Percentiles rank a stretch among this genome's conserved stretches.
Evolutionary conservation across 2,329 filamentous ascomycete species (phyloP).

Genomic region (Stromatinia cepivora): DNA sequence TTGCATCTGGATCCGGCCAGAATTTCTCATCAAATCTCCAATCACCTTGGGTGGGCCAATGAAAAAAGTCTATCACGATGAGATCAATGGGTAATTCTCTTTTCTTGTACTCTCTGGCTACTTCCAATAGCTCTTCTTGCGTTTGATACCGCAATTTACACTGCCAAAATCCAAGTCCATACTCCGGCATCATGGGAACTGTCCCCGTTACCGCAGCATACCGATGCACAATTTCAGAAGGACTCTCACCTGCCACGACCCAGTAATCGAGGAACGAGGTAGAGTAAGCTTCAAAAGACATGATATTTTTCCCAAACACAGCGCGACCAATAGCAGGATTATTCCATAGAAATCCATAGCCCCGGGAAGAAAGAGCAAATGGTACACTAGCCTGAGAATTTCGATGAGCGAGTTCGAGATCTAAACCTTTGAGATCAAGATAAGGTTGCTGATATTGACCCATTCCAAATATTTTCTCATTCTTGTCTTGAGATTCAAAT

Average conservation of each 20-base stretch:
- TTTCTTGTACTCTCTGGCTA: constrained; percentile 59
- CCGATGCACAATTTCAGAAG: constrained; percentile 55
- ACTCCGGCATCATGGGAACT: constrained; percentile 68
- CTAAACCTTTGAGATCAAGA: constrained; percentile 62
- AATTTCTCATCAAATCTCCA: constrained; percentile 65
- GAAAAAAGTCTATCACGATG: constrained; percentile 69
- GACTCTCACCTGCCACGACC: constrained; percentile 59
- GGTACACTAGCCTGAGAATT: constrained; percentile 67
- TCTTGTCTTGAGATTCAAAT: constrained; percentile 54
- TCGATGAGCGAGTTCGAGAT: constrained; percentile 64
- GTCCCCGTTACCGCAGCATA: constrained; percentile 59
- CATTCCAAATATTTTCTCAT: constrained; percentile 68
- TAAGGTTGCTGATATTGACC: constrained; percentile 66
- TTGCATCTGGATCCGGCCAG: constrained; percentile 65
- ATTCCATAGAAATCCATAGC: constrained; percentile 67
- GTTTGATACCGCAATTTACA: constrained; percentile 66
- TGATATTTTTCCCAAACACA: constrained; percentile 60
- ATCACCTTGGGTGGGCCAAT: constrained; percentile 66
- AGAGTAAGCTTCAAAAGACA: constrained; percentile 60
- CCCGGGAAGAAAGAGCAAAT: constrained; percentile 58
- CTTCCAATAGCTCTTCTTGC: constrained; percentile 60
- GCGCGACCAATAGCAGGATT: constrained; percentile 62
- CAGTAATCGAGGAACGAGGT: constrained; percentile 63
- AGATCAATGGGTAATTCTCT: constrained; percentile 60
- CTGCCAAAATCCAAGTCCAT: constrained; percentile 68